Evolutionary conservation across 169 alveolate species (phyloP).

Genomic region (Plasmodium inui): DNA sequence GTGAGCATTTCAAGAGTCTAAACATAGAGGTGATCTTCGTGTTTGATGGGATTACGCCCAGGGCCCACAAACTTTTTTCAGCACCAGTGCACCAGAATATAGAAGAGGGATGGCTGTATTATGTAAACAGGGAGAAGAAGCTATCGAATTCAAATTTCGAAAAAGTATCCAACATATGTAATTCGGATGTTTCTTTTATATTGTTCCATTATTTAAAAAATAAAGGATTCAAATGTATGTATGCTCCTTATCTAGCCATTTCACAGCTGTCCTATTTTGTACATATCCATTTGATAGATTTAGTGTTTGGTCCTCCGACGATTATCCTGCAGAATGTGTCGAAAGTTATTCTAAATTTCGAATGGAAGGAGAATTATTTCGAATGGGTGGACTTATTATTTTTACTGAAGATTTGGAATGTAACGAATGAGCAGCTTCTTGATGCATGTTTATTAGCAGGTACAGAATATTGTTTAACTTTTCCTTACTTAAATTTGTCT

Average conservation of each 20-base stretch:
- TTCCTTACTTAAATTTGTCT: slow-evolving; percentile 76
- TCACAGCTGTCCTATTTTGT: slow-evolving; percentile 82
- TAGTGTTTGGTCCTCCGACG: slow-evolving; percentile 83
- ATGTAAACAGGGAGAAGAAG: slow-evolving; percentile 45
- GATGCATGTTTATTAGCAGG: slow-evolving; percentile 85
- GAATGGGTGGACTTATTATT: slow-evolving; percentile 78
- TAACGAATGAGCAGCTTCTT: slow-evolving; percentile 78
- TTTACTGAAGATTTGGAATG: slow-evolving; percentile 75
- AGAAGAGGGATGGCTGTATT: slow-evolving; percentile 57
- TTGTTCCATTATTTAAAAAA: slow-evolving; percentile 75
- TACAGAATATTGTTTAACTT: slow-evolving; percentile 85
- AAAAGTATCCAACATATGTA: slow-evolving; percentile 32
- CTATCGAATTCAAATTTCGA: slow-evolving; percentile 22
- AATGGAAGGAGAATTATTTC: slow-evolving; percentile 63
- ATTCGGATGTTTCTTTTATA: slow-evolving; percentile 77
- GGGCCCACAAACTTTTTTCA: slow-evolving; percentile 47
- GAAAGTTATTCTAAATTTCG: slow-evolving; percentile 51
- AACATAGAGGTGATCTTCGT: slow-evolving; percentile 50
- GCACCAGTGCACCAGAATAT: slow-evolving; percentile 34
- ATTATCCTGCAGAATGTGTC: slow-evolving; percentile 78
- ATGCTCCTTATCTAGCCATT: slow-evolving; percentile 84
- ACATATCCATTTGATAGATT: slow-evolving; percentile 75
- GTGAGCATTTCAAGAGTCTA: slow-evolving; percentile 47
- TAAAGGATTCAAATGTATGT: slow-evolving; percentile 78
- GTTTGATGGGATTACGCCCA: slow-evolving; percentile 74